Evolutionary conservation across 2,329 filamentous ascomycete species (phyloP), one percentile per base, ranked within the genome.

Genomic region (Cucurbitaria berberidis): DNA sequence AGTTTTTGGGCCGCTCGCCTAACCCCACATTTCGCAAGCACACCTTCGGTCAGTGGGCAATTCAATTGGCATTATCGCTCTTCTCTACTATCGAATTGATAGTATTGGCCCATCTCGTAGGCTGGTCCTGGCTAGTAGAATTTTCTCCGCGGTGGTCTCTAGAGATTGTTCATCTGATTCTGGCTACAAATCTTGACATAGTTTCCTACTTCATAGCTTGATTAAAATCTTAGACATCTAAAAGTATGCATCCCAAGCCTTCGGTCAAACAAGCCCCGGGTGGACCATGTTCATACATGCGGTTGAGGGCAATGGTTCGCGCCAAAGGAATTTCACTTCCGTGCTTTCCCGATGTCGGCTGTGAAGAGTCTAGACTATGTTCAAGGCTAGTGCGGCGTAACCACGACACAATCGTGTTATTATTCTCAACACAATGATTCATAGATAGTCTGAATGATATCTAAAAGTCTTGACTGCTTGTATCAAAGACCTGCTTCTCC

Each of bases 11-110:
- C 32, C 2, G 18, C 55, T 56, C 55, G 61, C 63, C 62, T 63
- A 60, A 64, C 63, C 64, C 64, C 64, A 67, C 64, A 64, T 54
- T 56, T 51, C 34, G 51, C 44, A 54, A n/a, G 54, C 58, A 42
- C 59, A 57, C 60, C 58, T 43, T 59, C 47, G 54, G 24, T 48
- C 47, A 49, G 45, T 55, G 47, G 45, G 47, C 48, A 21, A 5
- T 8, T 22, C 35, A 39, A 11, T 39, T 39, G 9, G 15, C 36
- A 24, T 13, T 39, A 39, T 39, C n/a, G 11, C 21, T 13, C 10
- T 22, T 22, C 19, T 13, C 24, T 50, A 57, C 52, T 52, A 40
- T 51, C 47, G 43, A 18, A 40, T 34, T 51, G 52, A 47, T 42
- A 50, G n/a, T 34, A 45, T 43, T 45, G 45, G 48, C 46, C 55